Conservation (phyloP, 768 basidiomycete genomes). For the Kondoa subrosea region DNA sequence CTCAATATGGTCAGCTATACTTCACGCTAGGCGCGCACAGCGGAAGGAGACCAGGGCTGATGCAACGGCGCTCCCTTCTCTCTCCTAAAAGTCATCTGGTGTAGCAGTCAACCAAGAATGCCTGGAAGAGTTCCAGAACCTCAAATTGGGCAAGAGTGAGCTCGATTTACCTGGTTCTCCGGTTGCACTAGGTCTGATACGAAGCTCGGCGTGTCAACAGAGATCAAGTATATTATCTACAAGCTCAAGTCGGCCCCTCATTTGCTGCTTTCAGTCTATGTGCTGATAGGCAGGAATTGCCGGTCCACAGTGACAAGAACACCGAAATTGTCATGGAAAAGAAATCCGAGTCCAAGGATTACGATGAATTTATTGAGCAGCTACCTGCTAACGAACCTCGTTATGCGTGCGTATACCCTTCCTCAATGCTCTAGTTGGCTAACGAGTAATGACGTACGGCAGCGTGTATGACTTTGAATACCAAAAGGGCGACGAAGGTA, state of each 20-base stretch:
- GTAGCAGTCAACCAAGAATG: constrained; percentile 47
- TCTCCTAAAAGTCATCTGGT: constrained; percentile 44
- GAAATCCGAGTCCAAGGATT: constrained; percentile 39
- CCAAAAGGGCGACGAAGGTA: constrained; percentile 51
- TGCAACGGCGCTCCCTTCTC: not conserved
- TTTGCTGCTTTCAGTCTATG: not conserved
- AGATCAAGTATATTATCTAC: constrained; percentile 70
- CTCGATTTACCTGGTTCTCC: not conserved
- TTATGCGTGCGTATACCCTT: constrained; percentile 42
- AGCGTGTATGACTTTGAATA: constrained; percentile 57
- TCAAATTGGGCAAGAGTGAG: constrained; percentile 51
- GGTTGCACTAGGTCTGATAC: not conserved
- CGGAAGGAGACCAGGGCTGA: not conserved
- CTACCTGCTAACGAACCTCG: constrained; percentile 59
- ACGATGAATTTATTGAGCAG: constrained; percentile 55
- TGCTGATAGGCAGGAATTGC: not conserved
- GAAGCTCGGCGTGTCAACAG: constrained; percentile 25
- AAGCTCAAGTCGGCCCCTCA: constrained; percentile 33
- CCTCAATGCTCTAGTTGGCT: not conserved
- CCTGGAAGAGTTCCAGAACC: constrained; percentile 44
- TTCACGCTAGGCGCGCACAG: not conserved
- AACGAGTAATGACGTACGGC: not conserved
- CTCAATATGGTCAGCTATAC: not conserved
- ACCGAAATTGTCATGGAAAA: constrained; percentile 68
- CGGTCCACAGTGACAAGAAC: constrained; percentile 37